Base-by-base conservation (phyloP, 257 asterid genomes). In the Solanum raphanifolium region DNA sequence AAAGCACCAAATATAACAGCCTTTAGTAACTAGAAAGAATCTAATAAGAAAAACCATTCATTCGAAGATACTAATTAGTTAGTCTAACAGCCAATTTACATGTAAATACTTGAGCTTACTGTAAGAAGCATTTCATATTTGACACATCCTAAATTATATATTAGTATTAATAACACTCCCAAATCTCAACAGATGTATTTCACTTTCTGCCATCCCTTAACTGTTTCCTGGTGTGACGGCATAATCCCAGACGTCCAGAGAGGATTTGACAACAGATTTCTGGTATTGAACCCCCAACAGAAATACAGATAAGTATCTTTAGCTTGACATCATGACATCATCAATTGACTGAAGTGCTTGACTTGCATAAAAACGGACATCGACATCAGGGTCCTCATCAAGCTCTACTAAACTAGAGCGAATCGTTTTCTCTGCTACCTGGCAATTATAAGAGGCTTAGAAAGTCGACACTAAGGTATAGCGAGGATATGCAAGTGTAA, bases 301-400 rank as follows among this genome's bases (percentile, higher is more conserved):
- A 35, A 35, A 35, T 35, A 36, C 41, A 68, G 21, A 13, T 25
- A 27, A 29, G 21, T 34, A 8, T 72, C 15, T 87, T 78, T 90
- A 93, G 87, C 91, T 91, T 38, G 95, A 90, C 92, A 92, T 89
- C 95, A 91, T 91, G 86, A 90, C 95, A 86, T 66, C 89, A 88
- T 93, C 96, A 31, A 92, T 91, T 23, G 94, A 90, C 66, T 88
- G 93, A 81, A 94, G 89, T 62, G 95, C 97, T 85, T 94, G 92
- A 87, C 88, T 93, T 46, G 95, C 94, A 21, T 89, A 93, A 87
- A 78, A 92, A 41, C 95, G 92, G n/a, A 93, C 95, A 92, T 94
- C 95, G 4, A 93, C 97, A 84, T 94, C 97, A 23, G 97, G 94
- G 86, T 94, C 97, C 89, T 94, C 95, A 0, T 86, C 82, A 6